Percentiles rank a stretch among this genome's conserved stretches.
phyloP scores from a whole-genome alignment of 208 protist genomes.

The Trypanosoma avium region DNA sequence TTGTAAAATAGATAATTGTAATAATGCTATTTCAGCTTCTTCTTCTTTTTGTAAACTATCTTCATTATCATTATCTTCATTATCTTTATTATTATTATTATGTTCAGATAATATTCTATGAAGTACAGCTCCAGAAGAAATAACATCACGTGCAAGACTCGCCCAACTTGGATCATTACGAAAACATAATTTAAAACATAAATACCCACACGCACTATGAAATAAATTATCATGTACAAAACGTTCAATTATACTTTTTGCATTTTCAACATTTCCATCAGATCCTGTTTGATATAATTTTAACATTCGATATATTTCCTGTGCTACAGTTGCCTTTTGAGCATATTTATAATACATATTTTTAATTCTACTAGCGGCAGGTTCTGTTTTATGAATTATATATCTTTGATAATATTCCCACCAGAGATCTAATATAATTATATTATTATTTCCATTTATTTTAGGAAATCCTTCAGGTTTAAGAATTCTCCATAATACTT shows the following conservation, averaged over 20 bases:
- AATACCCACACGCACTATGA: slow-evolving; percentile 45
- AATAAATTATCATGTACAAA: slow-evolving; percentile 53
- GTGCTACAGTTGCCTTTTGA: slow-evolving; percentile 33
- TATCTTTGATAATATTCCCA: slow-evolving; percentile 65
- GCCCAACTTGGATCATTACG: slow-evolving; percentile 63
- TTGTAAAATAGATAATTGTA: slow-evolving; percentile 34
- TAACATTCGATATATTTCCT: slow-evolving; percentile 39
- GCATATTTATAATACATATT: slow-evolving; percentile 32
- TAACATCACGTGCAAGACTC: slow-evolving; percentile 66
- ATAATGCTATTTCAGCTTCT: slow-evolving; percentile 31
- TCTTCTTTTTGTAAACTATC: slow-evolving; percentile 2
- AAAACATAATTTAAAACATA: slow-evolving; percentile 44
- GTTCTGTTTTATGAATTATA: slow-evolving; percentile 67
- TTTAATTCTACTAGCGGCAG: slow-evolving; percentile 34
- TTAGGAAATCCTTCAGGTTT: slow-evolving; percentile 21
- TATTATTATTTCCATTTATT: neutral
- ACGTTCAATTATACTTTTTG: slow-evolving; percentile 28
- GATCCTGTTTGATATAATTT: slow-evolving; percentile 14
- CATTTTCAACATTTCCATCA: slow-evolving; percentile 21
- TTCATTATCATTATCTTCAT: neutral
- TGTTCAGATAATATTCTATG: too few relatives aligned
- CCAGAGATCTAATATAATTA: slow-evolving; percentile 71
- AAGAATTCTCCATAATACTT: slow-evolving; percentile 44
- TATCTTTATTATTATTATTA: neutral
- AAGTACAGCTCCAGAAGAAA: slow-evolving; percentile 2